These are phyloP conservation scores for Apiospora rasikravindrae DNA, from an alignment of 2,329 filamentous ascomycete species.

Conservation along the genomic window DNA sequence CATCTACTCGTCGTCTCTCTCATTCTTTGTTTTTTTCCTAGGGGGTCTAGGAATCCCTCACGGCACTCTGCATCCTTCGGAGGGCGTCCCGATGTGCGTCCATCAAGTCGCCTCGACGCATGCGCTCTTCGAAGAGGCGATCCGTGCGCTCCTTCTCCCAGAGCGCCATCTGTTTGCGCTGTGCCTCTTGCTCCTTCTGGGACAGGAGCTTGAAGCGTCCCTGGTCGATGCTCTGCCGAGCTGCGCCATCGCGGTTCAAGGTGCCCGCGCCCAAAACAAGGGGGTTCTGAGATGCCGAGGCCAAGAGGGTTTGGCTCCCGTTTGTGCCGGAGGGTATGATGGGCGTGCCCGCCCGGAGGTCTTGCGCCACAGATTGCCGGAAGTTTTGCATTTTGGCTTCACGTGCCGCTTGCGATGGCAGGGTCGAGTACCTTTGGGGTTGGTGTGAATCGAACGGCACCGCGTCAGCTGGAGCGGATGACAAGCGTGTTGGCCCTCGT, in stretches of 20 bases:
- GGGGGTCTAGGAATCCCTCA: conserved; percentile 38
- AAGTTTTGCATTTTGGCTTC: conserved; percentile 70
- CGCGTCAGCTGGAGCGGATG: conserved; percentile 36
- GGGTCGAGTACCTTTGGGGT: conserved; percentile 52
- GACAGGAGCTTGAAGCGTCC: conserved; percentile 62
- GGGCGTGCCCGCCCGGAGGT: conserved; percentile 55
- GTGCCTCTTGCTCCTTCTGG: conserved; percentile 67
- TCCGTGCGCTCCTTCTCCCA: conserved; percentile 64
- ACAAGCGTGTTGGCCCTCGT: not conserved
- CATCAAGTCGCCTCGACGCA: conserved; percentile 76
- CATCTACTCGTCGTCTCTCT: not conserved
- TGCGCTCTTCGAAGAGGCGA: conserved; percentile 72
- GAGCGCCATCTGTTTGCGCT: conserved; percentile 62
- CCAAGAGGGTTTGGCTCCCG: conserved; percentile 47
- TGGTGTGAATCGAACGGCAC: conserved; percentile 59
- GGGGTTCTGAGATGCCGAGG: conserved; percentile 33
- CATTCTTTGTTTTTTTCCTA: not conserved
- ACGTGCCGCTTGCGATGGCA: conserved; percentile 51
- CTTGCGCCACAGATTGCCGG: conserved; percentile 68
- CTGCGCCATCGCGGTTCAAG: conserved; percentile 45
- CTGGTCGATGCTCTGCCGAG: conserved; percentile 56
- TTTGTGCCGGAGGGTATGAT: conserved; percentile 34
- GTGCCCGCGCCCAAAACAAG: conserved; percentile 27
- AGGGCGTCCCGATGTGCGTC: conserved; percentile 81
- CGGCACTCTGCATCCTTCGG: conserved; percentile 72